Base-by-base conservation (phyloP, 164 flowering plant genomes). In the Platanus orientalis region DNA sequence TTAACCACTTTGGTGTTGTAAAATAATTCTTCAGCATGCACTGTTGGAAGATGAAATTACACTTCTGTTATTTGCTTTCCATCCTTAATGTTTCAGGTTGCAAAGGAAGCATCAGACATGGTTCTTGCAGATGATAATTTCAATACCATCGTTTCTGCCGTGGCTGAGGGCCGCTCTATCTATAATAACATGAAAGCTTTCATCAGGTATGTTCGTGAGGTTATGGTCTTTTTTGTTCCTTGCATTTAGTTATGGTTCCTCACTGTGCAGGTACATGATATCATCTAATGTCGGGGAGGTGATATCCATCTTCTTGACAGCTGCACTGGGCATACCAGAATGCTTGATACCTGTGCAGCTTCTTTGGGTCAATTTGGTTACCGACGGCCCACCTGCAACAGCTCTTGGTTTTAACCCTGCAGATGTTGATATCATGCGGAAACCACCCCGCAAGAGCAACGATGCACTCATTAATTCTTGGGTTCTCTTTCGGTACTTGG, bases 341-440 rank as follows among this genome's bases (percentile, higher is more conserved):
- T 84, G 93, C 70, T 70, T 92, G 87, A 86, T 90, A 58, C 96
- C 98, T 16, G 96, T 92, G 66, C 96, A 92, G 71, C 91, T 92
- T 64, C 78, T 92, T 57, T 92, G 98, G 98, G 96, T 92, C 56
- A 90, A 92, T 78, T 69, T 92, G 75, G 98, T 92, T 29, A 92
- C 98, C 6, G 98, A 92, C 76, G 98, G 96, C 16, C 96, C 98
- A 9, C 96, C 98, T 67, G 98, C 98, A 4, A 90, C 96, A 49
- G 98, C 96, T 64, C 89, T 92, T 56, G 98, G 96, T 47, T 92
- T 92, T 66, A 92, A 90, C 56, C 96, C 98, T 45, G 83, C 95
- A 20, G 96, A 92, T 75, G 79, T 78, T 65, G 93, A 88, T 67
- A 84, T 92, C 53, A 92, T 92, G 98, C 73, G 57, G 61, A 92